Base-by-base conservation (phyloP, 345 rosid genomes). In the Gossypium turneri region DNA sequence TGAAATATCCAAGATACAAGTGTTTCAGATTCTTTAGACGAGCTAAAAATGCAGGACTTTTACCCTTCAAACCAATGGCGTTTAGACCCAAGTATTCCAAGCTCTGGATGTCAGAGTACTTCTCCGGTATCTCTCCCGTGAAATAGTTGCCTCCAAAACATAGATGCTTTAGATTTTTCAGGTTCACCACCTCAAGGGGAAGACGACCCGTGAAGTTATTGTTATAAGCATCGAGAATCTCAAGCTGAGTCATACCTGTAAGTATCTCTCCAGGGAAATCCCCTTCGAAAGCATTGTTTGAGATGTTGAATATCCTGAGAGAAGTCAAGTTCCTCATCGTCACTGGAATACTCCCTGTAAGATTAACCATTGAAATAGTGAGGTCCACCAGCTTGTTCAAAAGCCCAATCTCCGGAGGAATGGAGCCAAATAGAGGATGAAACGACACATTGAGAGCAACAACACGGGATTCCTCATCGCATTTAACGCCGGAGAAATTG, bases 91-190 rank as follows among this genome's bases (percentile, higher is more conserved):
- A 79, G 73, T 44, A 88, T 74, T 89, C 95, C 82, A 94, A 82
- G 82, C 85, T 89, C 70, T 78, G 75, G 47, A 92, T 85, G 57
- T 89, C 92, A 16, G 91, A 85, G 73, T 88, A 94, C 9, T 82
- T 81, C 77, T 88, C 90, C 2, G 97, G 98, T 51, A 92, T 88
- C 70, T 74, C 81, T 13, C 98, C 97, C 50, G 65, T 68, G 85
- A 94, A 89, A 80, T 58, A 92, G 80, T 94, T 94, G 7, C 98
- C 98, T 4, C 90, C 97, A 4, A 92, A 80, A 67, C 52, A 73
- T 27, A 92, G 88, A 57, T 84, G 80, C 82, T 79, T 88, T 1
- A 94, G 89, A 57, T 86, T 86, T 81, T 78, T 86, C 45, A 94
- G 79, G 55, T 51, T 66, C 0, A 17, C 79, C 12, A 94, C 52